phyloP scores from a whole-genome alignment of 257 asterid species.

The Dorcoceras hygrometricum region DNA sequence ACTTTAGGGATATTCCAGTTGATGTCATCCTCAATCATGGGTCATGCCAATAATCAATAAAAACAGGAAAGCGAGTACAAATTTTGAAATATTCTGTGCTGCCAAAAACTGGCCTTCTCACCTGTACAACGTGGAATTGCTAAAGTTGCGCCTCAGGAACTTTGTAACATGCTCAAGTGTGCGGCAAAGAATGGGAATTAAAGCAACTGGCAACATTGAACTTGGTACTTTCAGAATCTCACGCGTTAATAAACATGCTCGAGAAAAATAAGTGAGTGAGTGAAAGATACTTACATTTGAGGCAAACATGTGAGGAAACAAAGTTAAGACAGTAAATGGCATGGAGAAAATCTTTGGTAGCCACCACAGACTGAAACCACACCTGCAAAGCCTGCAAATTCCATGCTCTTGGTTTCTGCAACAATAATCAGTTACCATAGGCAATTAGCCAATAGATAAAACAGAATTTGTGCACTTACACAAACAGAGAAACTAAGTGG shows the following conservation, averaged over 20 bases:
- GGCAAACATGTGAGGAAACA: constrained; percentile 70
- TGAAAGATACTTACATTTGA: constrained; percentile 70
- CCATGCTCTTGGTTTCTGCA: constrained; percentile 98
- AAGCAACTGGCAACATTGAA: constrained; percentile 61
- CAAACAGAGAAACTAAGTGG: constrained; percentile 16
- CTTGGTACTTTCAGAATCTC: constrained; percentile 2
- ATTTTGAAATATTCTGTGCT: constrained; percentile 10
- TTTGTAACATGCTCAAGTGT: constrained; percentile 77
- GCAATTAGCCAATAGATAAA: constrained; percentile 22
- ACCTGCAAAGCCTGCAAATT: constrained; percentile 78
- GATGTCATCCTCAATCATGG: constrained; percentile 2
- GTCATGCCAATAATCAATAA: neutral
- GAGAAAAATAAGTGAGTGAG: constrained; percentile 11
- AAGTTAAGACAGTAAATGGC: constrained; percentile 79
- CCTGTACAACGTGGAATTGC: constrained; percentile 85
- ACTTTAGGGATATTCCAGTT: neutral
- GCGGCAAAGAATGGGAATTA: constrained; percentile 79
- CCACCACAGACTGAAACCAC: constrained; percentile 80
- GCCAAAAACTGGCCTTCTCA: constrained; percentile 26
- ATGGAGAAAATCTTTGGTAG: constrained; percentile 80
- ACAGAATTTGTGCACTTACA: constrained; percentile 13
- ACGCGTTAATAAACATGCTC: constrained; percentile 9
- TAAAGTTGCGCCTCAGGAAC: constrained; percentile 81
- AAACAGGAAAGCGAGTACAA: neutral
- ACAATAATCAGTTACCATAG: constrained; percentile 21